phyloP scores from a whole-genome alignment of 2,329 filamentous ascomycete genomes.

The Fusarium hainanense region DNA sequence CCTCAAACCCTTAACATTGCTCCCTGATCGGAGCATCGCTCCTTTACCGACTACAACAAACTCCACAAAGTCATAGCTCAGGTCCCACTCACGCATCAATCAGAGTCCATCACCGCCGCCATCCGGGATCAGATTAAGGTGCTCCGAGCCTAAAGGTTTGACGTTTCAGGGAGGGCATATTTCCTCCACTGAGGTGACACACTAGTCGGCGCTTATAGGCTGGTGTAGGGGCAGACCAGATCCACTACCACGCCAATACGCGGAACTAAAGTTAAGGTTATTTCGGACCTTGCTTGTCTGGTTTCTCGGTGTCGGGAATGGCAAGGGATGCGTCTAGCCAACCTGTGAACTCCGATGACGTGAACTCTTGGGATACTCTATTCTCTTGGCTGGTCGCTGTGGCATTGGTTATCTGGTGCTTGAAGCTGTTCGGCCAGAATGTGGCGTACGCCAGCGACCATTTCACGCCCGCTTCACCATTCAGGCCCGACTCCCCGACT shows the following conservation, averaged over 20 bases:
- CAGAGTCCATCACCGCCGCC: too few relatives aligned
- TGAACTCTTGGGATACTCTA: background rate
- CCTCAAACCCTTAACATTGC: background rate
- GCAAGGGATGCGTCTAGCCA: background rate
- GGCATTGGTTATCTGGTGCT: background rate
- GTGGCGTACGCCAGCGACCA: too few relatives aligned
- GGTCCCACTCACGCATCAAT: background rate
- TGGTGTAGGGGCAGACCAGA: background rate
- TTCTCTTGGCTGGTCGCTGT: background rate
- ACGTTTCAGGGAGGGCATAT: background rate
- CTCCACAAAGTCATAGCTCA: background rate
- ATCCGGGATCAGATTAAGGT: background rate
- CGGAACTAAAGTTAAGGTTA: background rate
- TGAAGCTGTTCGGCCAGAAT: background rate
- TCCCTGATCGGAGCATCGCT: background rate
- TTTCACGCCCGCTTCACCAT: background rate
- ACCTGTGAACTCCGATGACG: background rate
- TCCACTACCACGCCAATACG: background rate
- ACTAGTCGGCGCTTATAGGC: slow-evolving; percentile 1
- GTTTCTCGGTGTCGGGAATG: background rate
- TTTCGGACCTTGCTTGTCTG: background rate
- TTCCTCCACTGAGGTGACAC: slow-evolving; percentile 15
- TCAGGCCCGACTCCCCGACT: too few relatives aligned
- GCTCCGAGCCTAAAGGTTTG: background rate
- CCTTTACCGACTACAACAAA: background rate